Evolutionary conservation across 106 monocot species (phyloP), one percentile per base, ranked within the genome.

Genomic region (Amphibolis antarctica): DNA sequence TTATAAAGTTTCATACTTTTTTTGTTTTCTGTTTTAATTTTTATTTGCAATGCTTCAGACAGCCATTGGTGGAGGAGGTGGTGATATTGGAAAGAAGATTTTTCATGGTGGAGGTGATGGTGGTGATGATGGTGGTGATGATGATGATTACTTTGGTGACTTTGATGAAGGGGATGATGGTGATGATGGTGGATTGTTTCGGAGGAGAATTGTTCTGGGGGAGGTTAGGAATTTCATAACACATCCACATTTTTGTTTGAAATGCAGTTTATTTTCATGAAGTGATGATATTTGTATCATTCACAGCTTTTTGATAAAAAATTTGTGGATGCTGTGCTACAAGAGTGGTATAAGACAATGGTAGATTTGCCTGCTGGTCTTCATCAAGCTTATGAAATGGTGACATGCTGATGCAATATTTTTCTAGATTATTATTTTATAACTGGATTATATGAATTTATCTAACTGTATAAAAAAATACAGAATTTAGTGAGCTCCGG

Each of bases 161-260:
- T 98, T 98, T 77, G 98, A 98, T 81, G 98, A 98, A 51, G 84
- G 69, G 9, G 91, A 98, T 44, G 98, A 98, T 72, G 98, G 91
- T 59, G 98, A 83, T 68, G 91, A 91, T 46, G 87, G 91, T 46
- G 85, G 91, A 60, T 72, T 84, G 43, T 85, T 91, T 63, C 91
- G 98, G 73, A 81, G 81, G 59, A 77, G 98, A 15, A 56, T 88
- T 69, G 73, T 91, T 45, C 60, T 98, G 46, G 74, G 82, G 72
- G 98, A 98, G 98, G 98, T 98, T 70, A 48, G 62, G 26, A 62
- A 7, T 47, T 28, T 57, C 26, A 52, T 50, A 29, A 47, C 7
- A 51, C 54, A 3, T 61, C 12, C 50, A 21, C 19, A 15, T 58
- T 29, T 21, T 25, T 12, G 13, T 62, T 58, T 66, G 42, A 46